These are phyloP conservation scores for Spinacia oleracea DNA, from an alignment of 179 eudicot species.

Conservation along the genomic window DNA sequence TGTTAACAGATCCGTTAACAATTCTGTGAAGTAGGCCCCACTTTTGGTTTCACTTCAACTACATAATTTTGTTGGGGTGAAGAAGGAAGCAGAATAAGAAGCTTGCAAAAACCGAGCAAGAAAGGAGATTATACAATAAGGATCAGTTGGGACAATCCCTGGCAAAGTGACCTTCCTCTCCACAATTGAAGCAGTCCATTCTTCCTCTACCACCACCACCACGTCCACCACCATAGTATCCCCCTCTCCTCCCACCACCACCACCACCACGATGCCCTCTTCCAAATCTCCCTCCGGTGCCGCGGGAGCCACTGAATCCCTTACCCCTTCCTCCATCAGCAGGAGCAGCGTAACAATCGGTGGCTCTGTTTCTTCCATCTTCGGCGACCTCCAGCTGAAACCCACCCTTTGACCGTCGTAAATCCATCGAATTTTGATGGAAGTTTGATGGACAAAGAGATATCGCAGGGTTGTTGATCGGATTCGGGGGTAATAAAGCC, in stretches of 20 bases:
- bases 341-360: slow-evolving; percentile 26
- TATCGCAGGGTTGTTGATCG: slow-evolving; percentile 11
- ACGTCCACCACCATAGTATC: too few species aligned
- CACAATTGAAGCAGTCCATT: slow-evolving; percentile 40
- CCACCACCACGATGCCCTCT: slow-evolving; percentile 25
- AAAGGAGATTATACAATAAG: too few species aligned
- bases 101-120: background rate
- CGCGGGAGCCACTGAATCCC: background rate
- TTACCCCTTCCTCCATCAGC: too few species aligned
- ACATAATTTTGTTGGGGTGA: too few species aligned
- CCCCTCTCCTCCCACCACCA: too few species aligned
- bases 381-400: slow-evolving; percentile 37
- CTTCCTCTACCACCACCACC: slow-evolving; percentile 31
- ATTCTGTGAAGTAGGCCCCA: too few species aligned
- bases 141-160: slow-evolving; percentile 36
- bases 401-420: slow-evolving; percentile 46
- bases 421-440: slow-evolving; percentile 44
- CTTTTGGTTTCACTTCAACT: too few species aligned
- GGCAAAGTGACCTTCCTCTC: slow-evolving; percentile 46
- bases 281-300: slow-evolving; percentile 2
- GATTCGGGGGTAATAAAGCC: slow-evolving; percentile 54
- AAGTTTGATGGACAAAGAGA: slow-evolving; percentile 48
- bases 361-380: slow-evolving; percentile 44
- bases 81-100: background rate
- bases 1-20: too few species aligned